phyloP scores from a whole-genome alignment of 2,329 filamentous ascomycete genomes.

The Orbilia oligospora region DNA sequence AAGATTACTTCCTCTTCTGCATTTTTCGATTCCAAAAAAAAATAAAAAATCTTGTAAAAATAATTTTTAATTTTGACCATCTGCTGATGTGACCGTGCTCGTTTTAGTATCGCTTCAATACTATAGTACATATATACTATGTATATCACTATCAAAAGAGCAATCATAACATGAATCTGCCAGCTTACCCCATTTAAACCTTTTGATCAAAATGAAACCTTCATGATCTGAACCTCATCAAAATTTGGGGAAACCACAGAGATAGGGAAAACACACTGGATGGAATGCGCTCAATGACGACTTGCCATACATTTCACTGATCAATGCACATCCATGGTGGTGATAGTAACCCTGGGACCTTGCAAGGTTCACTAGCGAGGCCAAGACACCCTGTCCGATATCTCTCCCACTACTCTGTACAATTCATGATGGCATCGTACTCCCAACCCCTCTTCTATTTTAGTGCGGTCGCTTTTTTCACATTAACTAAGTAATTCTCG shows the following conservation, averaged over 20 bases:
- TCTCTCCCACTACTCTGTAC: slow-evolving; percentile 1
- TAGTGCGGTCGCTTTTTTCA: slow-evolving; percentile 25
- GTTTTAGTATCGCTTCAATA: neutral
- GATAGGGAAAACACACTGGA: slow-evolving; percentile 16
- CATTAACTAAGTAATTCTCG: slow-evolving; percentile 18
- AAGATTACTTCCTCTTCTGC: slow-evolving; percentile 50
- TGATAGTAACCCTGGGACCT: slow-evolving; percentile 29
- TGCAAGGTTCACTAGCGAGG: slow-evolving; percentile 31
- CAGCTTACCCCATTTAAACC: neutral
- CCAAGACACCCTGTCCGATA: slow-evolving; percentile 33
- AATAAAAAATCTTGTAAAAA: too few relatives aligned
- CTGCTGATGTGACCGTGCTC: neutral
- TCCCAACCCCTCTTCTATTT: slow-evolving; percentile 8
- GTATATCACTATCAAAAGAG: neutral
- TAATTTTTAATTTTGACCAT: too few relatives aligned
- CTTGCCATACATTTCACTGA: slow-evolving; percentile 25
- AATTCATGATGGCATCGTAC: slow-evolving; percentile 13
- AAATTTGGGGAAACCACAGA: slow-evolving; percentile 28
- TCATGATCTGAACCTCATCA: slow-evolving; percentile 24
- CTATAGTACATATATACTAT: neutral
- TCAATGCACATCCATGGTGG: slow-evolving; percentile 19
- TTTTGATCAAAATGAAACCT: slow-evolving; percentile 18
- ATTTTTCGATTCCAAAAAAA: slow-evolving; percentile 3
- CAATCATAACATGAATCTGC: slow-evolving; percentile 9
- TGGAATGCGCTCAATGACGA: slow-evolving; percentile 41